Percentiles rank a stretch among this genome's conserved stretches.
phyloP scores from a whole-genome alignment of 2,329 filamentous ascomycete genomes.

The Penicillium thymicola region DNA sequence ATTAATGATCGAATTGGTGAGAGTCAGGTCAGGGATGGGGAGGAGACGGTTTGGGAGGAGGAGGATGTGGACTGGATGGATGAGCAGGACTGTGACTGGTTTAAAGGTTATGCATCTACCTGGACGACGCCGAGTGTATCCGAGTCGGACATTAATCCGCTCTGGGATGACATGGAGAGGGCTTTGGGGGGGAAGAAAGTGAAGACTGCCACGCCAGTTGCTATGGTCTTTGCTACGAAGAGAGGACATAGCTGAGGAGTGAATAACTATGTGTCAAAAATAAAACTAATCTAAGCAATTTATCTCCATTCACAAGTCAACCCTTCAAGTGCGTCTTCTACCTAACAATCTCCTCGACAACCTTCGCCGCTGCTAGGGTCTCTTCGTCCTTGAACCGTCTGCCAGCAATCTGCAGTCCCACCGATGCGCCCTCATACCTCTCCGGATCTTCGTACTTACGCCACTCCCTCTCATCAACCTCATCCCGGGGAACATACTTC shows the following conservation, averaged over 20 bases:
- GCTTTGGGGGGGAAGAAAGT: slow-evolving; percentile 5
- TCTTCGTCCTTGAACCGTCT: slow-evolving; percentile 55
- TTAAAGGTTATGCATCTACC: slow-evolving; percentile 3
- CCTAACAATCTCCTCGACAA: slow-evolving; percentile 22
- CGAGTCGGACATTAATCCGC: background rate
- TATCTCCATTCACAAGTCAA: background rate
- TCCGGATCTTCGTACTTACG: slow-evolving; percentile 29
- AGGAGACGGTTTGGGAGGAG: slow-evolving; percentile 5
- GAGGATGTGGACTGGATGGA: background rate
- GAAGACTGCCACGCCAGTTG: background rate
- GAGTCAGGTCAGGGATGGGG: background rate
- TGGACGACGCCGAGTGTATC: slow-evolving; percentile 2
- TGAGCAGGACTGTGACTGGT: slow-evolving; percentile 5
- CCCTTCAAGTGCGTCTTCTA: slow-evolving; percentile 1
- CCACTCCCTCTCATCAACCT: slow-evolving; percentile 34
- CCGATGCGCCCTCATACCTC: slow-evolving; percentile 43
- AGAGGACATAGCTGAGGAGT: background rate
- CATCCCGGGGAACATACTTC: slow-evolving; percentile 23
- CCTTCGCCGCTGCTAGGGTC: slow-evolving; percentile 32
- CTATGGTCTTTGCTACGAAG: slow-evolving; percentile 7
- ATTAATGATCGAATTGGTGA: background rate
- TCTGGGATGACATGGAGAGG: slow-evolving; percentile 5
- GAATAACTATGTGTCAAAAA: background rate
- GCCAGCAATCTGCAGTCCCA: slow-evolving; percentile 53
- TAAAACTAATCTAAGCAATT: background rate